phyloP scores from a whole-genome alignment of 805 yeast species.

The Danielozyma ontarioensis region DNA sequence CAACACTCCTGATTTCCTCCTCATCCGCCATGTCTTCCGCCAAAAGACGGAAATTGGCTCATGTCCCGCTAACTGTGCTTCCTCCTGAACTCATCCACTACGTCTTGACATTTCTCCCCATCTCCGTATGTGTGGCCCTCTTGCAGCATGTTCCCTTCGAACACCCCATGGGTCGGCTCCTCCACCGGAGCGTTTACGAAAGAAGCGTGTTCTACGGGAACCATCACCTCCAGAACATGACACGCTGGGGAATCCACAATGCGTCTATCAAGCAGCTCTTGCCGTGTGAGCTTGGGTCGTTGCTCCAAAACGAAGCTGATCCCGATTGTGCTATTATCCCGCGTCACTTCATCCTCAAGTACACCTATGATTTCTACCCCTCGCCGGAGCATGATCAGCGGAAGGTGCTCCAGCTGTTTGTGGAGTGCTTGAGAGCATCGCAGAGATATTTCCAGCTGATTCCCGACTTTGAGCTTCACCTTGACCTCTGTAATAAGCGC shows the following conservation, averaged over 20 bases:
- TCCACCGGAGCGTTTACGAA: constrained; percentile 7
- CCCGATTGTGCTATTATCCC: constrained; percentile 4
- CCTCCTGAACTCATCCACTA: constrained; percentile 8
- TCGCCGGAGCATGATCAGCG: constrained; percentile 3
- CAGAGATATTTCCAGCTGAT: constrained; percentile 4
- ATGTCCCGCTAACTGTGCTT: too few relatives aligned
- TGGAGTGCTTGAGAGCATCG: constrained; percentile 1
- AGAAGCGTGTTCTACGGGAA: constrained; percentile 6
- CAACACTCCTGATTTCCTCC: too few relatives aligned
- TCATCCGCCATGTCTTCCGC: too few relatives aligned
- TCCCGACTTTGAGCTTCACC: constrained; percentile 5
- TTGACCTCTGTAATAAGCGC: constrained; percentile 9
- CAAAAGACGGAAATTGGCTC: too few relatives aligned
- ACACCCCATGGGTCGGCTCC: neutral
- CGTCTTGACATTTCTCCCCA: constrained; percentile 7
- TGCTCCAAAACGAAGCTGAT: constrained; percentile 1
- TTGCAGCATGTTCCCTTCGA: neutral
- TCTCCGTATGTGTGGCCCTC: constrained; percentile 4
- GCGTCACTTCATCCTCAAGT: constrained; percentile 5
- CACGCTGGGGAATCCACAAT: constrained; percentile 1
- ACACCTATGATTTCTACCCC: constrained; percentile 4
- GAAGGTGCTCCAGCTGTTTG: constrained; percentile 2
- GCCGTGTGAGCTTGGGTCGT: neutral
- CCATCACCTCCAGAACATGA: neutral
- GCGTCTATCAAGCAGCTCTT: constrained; percentile 4